Percentiles rank a stretch among this genome's conserved stretches.
Evolutionary conservation across 1,284 basidiomycete species (phyloP).

Genomic region (Flammula alnicola): DNA sequence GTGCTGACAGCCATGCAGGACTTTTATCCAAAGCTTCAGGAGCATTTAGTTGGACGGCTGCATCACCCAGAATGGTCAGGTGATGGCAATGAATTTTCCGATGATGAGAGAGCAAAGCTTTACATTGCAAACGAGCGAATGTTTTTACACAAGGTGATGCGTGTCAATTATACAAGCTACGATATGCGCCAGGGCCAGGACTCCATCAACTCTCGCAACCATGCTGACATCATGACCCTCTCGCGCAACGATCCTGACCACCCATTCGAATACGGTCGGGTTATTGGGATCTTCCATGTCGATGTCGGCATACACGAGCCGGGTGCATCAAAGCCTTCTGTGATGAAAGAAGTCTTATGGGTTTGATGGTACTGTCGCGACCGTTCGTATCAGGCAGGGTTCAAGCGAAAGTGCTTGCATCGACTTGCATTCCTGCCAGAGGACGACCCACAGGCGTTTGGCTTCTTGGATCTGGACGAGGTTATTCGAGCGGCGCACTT

Average conservation of each 20-base stretch:
- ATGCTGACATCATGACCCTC: slow-evolving; percentile 34
- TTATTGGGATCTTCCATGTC: slow-evolving; percentile 22
- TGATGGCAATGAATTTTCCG: slow-evolving; percentile 5
- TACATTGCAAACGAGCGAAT: slow-evolving; percentile 32
- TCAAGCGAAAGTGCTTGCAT: too few species aligned
- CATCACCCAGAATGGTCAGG: too few species aligned
- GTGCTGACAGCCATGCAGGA: too few species aligned
- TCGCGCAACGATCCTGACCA: slow-evolving; percentile 17
- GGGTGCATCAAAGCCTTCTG: not conserved
- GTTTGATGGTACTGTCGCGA: slow-evolving; percentile 18
- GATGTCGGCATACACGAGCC: slow-evolving; percentile 12
- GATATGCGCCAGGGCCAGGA: slow-evolving; percentile 35
- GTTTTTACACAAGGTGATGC: slow-evolving; percentile 38
- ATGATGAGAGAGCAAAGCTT: slow-evolving; percentile 24
- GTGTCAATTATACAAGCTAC: slow-evolving; percentile 47
- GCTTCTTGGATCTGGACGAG: too few species aligned
- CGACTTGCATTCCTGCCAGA: too few species aligned
- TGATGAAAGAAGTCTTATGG: slow-evolving; percentile 15
- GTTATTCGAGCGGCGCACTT: too few species aligned
- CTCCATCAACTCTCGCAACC: slow-evolving; percentile 29
- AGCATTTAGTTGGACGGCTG: slow-evolving; percentile 23
- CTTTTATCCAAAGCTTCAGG: slow-evolving; percentile 11
- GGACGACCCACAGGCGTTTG: too few species aligned
- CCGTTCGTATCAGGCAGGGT: not conserved
- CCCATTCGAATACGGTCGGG: slow-evolving; percentile 13